A percentile compares a stretch with the other conserved stretches of the same genome.
phyloP scores from a whole-genome alignment of 164 flowering plant species.

The Brasenia schreberi region DNA sequence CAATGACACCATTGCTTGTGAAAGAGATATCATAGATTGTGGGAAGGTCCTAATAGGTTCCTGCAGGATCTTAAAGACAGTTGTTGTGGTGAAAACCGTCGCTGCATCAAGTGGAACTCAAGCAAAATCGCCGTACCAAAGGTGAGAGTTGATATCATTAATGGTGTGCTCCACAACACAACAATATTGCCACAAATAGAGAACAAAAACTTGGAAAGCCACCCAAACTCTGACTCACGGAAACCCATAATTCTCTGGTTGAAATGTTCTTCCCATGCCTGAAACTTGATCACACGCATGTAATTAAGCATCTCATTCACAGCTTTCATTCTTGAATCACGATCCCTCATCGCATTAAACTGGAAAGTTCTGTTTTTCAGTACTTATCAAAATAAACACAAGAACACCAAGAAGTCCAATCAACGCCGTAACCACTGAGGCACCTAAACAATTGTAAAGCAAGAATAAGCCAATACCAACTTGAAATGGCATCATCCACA shows the following conservation, averaged over 20 bases:
- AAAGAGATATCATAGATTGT: constrained; percentile 65
- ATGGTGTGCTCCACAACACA: constrained; percentile 73
- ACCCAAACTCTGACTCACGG: constrained; percentile 53
- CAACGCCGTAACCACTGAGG: too few species aligned
- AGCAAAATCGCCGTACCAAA: constrained; percentile 50
- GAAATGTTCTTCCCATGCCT: constrained; percentile 95
- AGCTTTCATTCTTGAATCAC: constrained; percentile 81
- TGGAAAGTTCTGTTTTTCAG: constrained; percentile 21
- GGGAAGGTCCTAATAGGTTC: constrained; percentile 88
- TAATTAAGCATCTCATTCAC: constrained; percentile 83
- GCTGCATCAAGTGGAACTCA: constrained; percentile 53
- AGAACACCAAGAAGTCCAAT: too few species aligned
- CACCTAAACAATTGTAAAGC: too few species aligned
- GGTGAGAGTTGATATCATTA: not conserved
- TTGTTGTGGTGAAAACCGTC: constrained; percentile 65
- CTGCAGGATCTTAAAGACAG: constrained; percentile 70
- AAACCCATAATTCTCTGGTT: constrained; percentile 41
- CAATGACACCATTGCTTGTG: constrained; percentile 81
- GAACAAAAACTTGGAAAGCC: constrained; percentile 69
- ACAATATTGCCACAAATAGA: constrained; percentile 51
- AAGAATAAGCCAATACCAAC: too few species aligned
- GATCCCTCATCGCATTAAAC: constrained; percentile 45
- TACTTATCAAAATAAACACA: too few species aligned
- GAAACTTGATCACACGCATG: constrained; percentile 92
- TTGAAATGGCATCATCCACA: constrained; percentile 89